These are phyloP conservation scores for Neonectria coccinea DNA, from an alignment of 2,329 filamentous ascomycete species.

Conservation along the genomic window DNA sequence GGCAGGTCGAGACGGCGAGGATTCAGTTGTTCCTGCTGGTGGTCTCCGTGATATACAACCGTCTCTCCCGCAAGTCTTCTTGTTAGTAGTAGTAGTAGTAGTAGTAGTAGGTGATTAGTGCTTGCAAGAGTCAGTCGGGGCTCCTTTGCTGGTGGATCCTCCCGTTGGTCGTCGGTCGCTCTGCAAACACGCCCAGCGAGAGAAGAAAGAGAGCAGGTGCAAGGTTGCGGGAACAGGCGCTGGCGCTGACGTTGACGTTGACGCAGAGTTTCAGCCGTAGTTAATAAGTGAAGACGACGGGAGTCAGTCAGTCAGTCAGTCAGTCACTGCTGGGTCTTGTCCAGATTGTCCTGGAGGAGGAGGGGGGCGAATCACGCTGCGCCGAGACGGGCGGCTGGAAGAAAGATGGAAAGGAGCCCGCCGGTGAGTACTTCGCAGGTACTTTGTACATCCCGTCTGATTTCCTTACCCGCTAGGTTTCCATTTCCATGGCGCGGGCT, in stretches of 20 bases:
- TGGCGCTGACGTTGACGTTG: constrained; percentile 4
- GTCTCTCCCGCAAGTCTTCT: no score
- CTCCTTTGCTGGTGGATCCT: background rate
- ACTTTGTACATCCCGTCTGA: background rate
- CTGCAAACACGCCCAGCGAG: background rate
- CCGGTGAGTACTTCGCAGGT: constrained; percentile 13
- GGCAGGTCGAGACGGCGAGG: background rate
- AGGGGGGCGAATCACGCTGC: constrained; percentile 16
- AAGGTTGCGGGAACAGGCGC: background rate
- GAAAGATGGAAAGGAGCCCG: constrained; percentile 10
- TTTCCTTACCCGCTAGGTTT: background rate
- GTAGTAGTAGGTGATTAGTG: no score
- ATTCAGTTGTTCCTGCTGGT: background rate
- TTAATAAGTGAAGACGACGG: background rate
- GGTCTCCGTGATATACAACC: background rate
- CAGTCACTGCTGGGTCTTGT: background rate
- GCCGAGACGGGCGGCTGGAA: constrained; percentile 14
- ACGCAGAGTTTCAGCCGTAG: constrained; percentile 13
- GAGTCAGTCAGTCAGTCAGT: background rate
- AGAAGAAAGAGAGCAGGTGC: background rate
- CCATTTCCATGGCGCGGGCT: background rate
- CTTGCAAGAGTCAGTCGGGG: background rate
- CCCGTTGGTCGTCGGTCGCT: background rate
- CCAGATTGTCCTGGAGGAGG: background rate
- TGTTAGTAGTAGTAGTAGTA: no score